Evolutionary conservation across 306 rosid species (phyloP).

Genomic region (Styphnolobium japonicum): DNA sequence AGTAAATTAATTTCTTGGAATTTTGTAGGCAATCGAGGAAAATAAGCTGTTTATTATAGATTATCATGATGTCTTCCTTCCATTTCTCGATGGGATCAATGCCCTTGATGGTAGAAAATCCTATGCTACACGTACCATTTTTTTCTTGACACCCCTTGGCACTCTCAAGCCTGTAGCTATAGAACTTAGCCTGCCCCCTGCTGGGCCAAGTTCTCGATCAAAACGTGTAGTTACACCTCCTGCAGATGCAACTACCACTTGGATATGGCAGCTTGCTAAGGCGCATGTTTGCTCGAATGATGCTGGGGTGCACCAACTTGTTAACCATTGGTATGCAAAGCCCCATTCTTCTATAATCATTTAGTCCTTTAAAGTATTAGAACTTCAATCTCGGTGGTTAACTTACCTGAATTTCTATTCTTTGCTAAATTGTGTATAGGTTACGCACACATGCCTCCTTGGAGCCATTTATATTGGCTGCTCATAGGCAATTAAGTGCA

Average conservation of each 20-base stretch:
- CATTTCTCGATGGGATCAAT: conserved; percentile 78
- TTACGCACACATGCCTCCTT: conserved; percentile 74
- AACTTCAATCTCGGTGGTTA: neutral
- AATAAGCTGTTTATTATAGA: conserved; percentile 74
- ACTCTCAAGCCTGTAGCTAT: conserved; percentile 88
- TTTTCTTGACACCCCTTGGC: conserved; percentile 59
- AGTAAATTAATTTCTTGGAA: neutral
- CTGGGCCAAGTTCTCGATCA: conserved; percentile 52
- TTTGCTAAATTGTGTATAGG: conserved; percentile 36
- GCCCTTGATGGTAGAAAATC: conserved; percentile 87
- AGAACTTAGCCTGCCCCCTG: conserved; percentile 81
- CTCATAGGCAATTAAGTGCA: conserved; percentile 88
- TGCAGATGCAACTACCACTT: conserved; percentile 70
- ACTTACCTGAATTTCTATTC: neutral
- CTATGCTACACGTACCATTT: conserved; percentile 82
- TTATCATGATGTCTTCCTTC: conserved; percentile 82
- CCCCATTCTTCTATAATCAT: neutral
- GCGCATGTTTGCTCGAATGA: conserved; percentile 88
- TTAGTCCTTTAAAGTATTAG: neutral
- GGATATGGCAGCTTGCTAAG: conserved; percentile 95
- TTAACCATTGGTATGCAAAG: conserved; percentile 74
- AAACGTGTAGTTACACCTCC: conserved; percentile 75
- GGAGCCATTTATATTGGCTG: conserved; percentile 86
- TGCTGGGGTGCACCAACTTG: conserved; percentile 95
- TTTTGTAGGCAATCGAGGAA: conserved; percentile 63